Base-by-base conservation (phyloP, 306 rosid species). In the Vigna reflexopilosa region DNA sequence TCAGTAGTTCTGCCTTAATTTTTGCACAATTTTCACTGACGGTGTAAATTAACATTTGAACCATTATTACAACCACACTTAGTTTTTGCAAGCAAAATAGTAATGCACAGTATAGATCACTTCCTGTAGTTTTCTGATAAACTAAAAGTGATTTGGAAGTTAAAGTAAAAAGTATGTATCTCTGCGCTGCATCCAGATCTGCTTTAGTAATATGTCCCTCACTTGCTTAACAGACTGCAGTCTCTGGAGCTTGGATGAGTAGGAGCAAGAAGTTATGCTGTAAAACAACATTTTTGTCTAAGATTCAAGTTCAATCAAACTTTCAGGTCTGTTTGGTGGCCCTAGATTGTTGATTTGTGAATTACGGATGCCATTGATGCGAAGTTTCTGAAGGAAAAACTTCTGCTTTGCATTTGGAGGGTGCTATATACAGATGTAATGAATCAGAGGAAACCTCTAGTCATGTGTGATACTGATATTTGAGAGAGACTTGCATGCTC, bases 201-300 rank as follows among this genome's bases (percentile, higher is more conserved):
- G 80, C 74, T 67, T 79, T 75, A 72, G 69, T 74, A 73, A 83
- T 54, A 73, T 70, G 34, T 76, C 38, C 58, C 73, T 83, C 76
- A 72, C 87, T 83, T 80, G 76, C 81, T 73, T 54, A 28, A 77
- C 82, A 54, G 85, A 76, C 54, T 68, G 76, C 87, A 80, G 86
- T 51, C 70, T 82, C 73, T 28, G 47, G 20, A 38, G 42, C 80
- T 6, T 38, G 72, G 61, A 32, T 44, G 3, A 40, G 51, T 55
- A 49, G 77, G 52, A 47, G 81, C 64, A 30, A 68, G 78, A 36
- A 78, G 81, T 80, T 73, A 28, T 24, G 75, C 66, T 48, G 74
- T 67, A 48, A 63, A 72, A 61, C 77, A 44, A 72, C 75, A 78
- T 52, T 54, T 47, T 55, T 68, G 80, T 67, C 70, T 38, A 22